Evolutionary conservation across 2,329 filamentous ascomycete genomes (phyloP).

Genomic region (Cercospora sp.): DNA sequence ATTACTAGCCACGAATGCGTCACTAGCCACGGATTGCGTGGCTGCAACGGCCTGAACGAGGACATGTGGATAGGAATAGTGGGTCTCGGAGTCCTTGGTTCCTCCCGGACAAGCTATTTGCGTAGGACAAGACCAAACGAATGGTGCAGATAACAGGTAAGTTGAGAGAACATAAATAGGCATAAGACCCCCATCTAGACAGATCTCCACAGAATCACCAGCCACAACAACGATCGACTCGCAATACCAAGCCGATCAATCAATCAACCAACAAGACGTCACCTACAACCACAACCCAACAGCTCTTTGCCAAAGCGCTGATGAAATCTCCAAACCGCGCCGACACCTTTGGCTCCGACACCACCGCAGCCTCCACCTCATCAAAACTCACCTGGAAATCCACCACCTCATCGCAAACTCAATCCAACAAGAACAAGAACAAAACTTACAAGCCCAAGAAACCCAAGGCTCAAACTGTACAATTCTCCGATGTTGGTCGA

Average conservation of each 20-base stretch:
- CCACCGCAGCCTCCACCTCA: slow-evolving; percentile 17
- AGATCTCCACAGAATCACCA: not conserved
- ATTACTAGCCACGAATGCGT: not conserved
- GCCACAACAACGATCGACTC: not conserved
- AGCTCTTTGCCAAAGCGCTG: not conserved
- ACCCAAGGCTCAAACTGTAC: slow-evolving; percentile 14
- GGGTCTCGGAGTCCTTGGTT: not conserved
- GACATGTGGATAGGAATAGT: not conserved
- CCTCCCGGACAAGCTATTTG: not conserved
- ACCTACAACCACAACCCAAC: not conserved
- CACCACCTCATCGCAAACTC: not conserved
- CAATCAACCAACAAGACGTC: not conserved
- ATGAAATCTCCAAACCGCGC: slow-evolving; percentile 21
- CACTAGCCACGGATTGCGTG: not conserved
- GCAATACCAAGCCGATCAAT: not conserved
- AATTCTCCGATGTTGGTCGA: slow-evolving; percentile 45
- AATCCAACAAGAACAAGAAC: not conserved
- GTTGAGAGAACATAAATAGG: not conserved
- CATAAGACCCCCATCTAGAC: not conserved
- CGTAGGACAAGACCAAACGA: slow-evolving; percentile 1
- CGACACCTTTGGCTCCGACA: slow-evolving; percentile 19
- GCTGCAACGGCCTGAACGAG: not conserved
- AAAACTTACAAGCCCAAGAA: slow-evolving; percentile 16
- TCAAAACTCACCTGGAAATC: slow-evolving; percentile 15
- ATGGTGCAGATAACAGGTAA: not conserved